Evolutionary conservation across 768 basidiomycete species (phyloP), one percentile per base, ranked within the genome.

Genomic region (Macrolepiota fuliginosa): DNA sequence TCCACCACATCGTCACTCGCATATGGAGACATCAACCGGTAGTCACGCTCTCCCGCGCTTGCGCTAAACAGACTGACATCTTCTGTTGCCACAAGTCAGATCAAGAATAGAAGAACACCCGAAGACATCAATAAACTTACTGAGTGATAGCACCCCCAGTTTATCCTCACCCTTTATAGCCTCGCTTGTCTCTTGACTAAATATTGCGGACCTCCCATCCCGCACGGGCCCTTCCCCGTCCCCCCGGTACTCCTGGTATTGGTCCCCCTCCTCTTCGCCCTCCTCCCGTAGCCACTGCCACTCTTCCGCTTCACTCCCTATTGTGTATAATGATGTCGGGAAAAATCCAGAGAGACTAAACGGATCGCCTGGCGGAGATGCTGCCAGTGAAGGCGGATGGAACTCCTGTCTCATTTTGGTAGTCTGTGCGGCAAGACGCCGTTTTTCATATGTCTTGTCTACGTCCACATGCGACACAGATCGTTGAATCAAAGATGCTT

Each of bases 311-410:
- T 68, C 71, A 27, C 70, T 70, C 50, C 40, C 52, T 35, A 61
- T 61, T 6, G 51, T 42, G 19, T 51, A 61, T 17, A 68, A 45
- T 64, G 77, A 65, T 3, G 66, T 63, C 4, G 83, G 82, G 68
- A 83, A 83, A 72, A 84, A 83, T 9, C 77, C 76, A 35, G 70
- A 68, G 59, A 85, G 72, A 67, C 70, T 80, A 72, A 83, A 83
- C 3, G 81, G 80, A 63, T 68, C 65, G 4, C 58, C 58, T 11
- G 42, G 42, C 9, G 42, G 7, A 10, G 56, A 45, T 15, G 55
- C 73, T 73, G 50, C 19, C 10, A 50, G 29, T 42, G 50, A 24
- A 36, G 62, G 64, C 35, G 67, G 65, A 35, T 68, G 71, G 47
- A 25, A 35, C 37, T 46, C 37, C 58, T 45, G 45, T 57, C 54